Percentiles rank a stretch among this genome's conserved stretches.
phyloP scores from a whole-genome alignment of 257 asterid genomes.

The Solanum habrochaites region DNA sequence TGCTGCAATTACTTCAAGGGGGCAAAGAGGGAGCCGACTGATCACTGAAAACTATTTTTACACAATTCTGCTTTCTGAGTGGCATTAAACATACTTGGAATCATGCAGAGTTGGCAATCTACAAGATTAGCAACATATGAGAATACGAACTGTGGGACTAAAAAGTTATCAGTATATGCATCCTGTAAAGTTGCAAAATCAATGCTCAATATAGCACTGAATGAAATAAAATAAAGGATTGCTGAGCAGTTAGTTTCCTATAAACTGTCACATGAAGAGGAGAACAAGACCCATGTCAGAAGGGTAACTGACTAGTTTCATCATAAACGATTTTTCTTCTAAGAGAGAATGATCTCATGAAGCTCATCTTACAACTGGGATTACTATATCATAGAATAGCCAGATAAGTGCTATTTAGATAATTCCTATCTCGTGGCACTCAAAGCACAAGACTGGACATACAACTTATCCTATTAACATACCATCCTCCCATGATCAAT shows the following conservation, averaged over 20 bases:
- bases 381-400: neutral
- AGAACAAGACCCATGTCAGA: neutral
- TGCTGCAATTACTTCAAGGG: neutral
- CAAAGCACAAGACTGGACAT: neutral
- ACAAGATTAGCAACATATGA: neutral
- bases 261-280: neutral
- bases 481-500: neutral
- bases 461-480: neutral
- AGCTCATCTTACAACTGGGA: neutral
- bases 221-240: neutral
- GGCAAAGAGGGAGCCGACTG: neutral
- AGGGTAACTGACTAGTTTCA: neutral
- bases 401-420: neutral
- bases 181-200: neutral
- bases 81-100: neutral
- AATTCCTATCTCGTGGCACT: neutral
- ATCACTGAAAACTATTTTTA: neutral
- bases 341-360: neutral
- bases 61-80: neutral
- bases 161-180: neutral
- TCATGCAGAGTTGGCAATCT: neutral
- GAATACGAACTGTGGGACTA: neutral
- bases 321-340: neutral
- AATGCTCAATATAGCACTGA: neutral
- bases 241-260: neutral